A percentile compares a stretch with the other conserved stretches of the same genome.
phyloP scores from a whole-genome alignment of 192 early-diverging fungal species.

The Backusella macrospora region DNA sequence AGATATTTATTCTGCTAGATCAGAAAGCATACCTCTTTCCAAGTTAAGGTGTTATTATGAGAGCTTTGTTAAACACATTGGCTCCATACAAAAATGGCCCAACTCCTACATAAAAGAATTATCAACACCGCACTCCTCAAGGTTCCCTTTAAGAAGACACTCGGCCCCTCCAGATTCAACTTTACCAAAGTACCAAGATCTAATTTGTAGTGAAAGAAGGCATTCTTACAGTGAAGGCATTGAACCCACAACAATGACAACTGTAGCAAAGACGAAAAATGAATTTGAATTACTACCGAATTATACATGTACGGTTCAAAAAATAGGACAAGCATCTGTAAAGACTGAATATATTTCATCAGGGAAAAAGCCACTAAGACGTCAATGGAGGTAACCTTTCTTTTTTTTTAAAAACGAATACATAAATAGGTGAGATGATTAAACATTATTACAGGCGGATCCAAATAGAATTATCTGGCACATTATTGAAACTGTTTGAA shows the following conservation, averaged over 20 bases:
- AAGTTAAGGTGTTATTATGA: background rate
- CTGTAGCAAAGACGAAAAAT: background rate
- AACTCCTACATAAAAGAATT: background rate
- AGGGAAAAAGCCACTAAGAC: background rate
- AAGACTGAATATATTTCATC: conserved; percentile 17
- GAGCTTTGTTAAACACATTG: conserved; percentile 2
- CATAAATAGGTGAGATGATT: background rate
- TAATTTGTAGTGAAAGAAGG: background rate
- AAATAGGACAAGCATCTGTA: conserved; percentile 21
- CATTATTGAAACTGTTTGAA: conserved; percentile 21
- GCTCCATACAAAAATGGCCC: background rate
- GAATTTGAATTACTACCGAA: conserved; percentile 13
- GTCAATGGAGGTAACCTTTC: conserved; percentile 7
- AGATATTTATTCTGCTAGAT: background rate
- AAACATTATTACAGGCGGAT: background rate
- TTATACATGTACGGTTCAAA: conserved; percentile 32
- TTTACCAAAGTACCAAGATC: background rate
- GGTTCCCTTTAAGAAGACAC: background rate
- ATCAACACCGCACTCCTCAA: background rate
- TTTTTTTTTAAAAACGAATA: background rate
- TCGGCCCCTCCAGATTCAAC: background rate
- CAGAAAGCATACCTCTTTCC: background rate
- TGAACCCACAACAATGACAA: background rate
- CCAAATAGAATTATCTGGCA: conserved; percentile 29
- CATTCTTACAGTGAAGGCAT: background rate